Percentiles rank a stretch among this genome's conserved stretches.
phyloP scores from a whole-genome alignment of 331 rosid species.

The Pyracantha coccinea region DNA sequence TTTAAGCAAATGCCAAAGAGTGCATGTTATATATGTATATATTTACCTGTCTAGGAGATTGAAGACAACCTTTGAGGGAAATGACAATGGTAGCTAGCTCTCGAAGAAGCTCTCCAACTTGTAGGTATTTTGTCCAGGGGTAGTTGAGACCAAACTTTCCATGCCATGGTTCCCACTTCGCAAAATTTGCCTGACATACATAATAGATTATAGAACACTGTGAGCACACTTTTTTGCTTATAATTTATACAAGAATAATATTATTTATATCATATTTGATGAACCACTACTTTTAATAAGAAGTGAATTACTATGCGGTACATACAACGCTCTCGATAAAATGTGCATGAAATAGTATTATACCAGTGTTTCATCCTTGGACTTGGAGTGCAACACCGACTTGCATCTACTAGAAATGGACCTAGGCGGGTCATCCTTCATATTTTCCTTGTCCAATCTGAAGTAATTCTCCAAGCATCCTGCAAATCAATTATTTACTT shows the following conservation, averaged over 20 bases:
- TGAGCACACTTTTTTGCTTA: neutral
- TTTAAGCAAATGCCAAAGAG: neutral
- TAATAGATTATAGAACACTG: neutral
- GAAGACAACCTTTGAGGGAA: constrained; percentile 42
- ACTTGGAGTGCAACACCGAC: constrained; percentile 53
- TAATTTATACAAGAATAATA: no score
- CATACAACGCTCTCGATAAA: neutral
- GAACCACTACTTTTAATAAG: no score
- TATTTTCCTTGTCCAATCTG: constrained; percentile 15
- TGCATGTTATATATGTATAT: neutral
- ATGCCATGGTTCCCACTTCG: constrained; percentile 99
- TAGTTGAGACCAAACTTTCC: constrained; percentile 73
- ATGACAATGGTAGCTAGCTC: constrained; percentile 54
- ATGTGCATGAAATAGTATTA: neutral
- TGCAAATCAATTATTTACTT: neutral
- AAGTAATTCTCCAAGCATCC: constrained; percentile 59
- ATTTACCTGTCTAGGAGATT: constrained; percentile 57
- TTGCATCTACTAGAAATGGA: constrained; percentile 37
- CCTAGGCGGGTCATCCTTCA: constrained; percentile 20
- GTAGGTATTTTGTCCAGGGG: constrained; percentile 79
- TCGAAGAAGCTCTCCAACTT: constrained; percentile 56
- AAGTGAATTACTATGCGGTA: neutral
- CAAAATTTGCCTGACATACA: constrained; percentile 59
- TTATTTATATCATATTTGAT: no score
- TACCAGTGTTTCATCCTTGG: constrained; percentile 76